These are phyloP conservation scores for Trichoderma semiorbis DNA, from an alignment of 2,329 filamentous ascomycete genomes.

Conservation along the genomic window DNA sequence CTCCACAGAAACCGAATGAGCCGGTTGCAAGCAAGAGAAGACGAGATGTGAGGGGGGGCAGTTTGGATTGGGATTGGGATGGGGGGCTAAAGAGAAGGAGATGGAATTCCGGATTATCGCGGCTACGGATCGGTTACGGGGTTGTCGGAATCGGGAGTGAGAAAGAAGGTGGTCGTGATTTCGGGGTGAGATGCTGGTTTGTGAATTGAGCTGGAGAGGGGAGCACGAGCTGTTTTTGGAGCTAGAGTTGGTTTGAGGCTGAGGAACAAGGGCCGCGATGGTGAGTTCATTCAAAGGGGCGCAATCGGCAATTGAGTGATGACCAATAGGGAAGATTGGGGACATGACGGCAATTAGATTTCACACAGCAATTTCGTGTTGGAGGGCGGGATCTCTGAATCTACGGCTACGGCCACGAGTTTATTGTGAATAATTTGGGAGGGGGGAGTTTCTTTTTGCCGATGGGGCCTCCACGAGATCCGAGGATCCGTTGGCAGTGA, in stretches of 20 bases:
- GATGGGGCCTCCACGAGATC: not conserved
- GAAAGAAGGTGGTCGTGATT: too few species aligned
- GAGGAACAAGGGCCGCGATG: not conserved
- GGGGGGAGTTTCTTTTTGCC: not conserved
- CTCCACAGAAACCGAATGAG: conserved; percentile 6
- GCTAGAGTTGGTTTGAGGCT: not conserved
- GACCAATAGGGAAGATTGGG: not conserved
- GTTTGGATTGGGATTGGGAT: not conserved
- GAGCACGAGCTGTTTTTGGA: not conserved
- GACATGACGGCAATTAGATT: not conserved
- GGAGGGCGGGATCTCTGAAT: not conserved
- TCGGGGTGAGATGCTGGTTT: not conserved
- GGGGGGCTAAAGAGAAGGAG: not conserved
- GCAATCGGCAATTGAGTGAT: not conserved
- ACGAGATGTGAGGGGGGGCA: not conserved
- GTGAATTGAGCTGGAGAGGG: not conserved
- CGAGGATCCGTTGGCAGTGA: not conserved
- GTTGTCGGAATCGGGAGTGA: not conserved
- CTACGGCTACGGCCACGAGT: not conserved
- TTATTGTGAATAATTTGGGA: not conserved
- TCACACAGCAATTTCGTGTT: not conserved
- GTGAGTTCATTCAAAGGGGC: not conserved
- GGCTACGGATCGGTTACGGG: not conserved
- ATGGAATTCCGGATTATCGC: not conserved
- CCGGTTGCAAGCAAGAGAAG: not conserved